Conservation (phyloP, 192 early-diverging fungal species). For the Umbelopsis isabellina region DNA sequence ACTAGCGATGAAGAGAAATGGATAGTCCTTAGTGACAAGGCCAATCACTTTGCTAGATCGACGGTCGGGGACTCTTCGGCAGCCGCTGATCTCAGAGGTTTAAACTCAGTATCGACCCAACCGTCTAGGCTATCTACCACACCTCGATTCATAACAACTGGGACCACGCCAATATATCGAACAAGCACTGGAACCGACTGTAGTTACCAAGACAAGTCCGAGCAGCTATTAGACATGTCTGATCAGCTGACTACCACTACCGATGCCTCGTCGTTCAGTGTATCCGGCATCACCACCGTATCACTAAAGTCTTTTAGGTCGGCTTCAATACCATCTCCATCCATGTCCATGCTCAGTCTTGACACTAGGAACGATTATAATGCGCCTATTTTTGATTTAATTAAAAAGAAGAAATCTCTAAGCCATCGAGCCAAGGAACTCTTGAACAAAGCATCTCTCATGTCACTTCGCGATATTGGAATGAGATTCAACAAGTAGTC, state of each 20-base stretch:
- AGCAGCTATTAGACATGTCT: background rate
- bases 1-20: conserved; percentile 2
- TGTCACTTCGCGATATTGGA: background rate
- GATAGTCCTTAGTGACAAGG: background rate
- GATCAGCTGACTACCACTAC: background rate
- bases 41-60: background rate
- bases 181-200: background rate
- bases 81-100: no score
- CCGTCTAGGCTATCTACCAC: background rate
- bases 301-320: conserved; percentile 10
- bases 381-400: background rate
- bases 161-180: background rate
- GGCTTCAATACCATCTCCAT: conserved; percentile 1
- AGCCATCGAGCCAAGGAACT: background rate
- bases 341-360: background rate
- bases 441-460: background rate
- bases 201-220: background rate
- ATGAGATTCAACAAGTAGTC: conserved; percentile 13
- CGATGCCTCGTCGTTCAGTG: background rate
- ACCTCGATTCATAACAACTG: background rate
- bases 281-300: background rate
- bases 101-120: background rate
- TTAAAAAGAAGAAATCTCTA: conserved; percentile 2
- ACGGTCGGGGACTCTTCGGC: background rate
- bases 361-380: background rate